Base-by-base conservation (phyloP, 2,329 filamentous ascomycete species). In the Byssothecium circinans region DNA sequence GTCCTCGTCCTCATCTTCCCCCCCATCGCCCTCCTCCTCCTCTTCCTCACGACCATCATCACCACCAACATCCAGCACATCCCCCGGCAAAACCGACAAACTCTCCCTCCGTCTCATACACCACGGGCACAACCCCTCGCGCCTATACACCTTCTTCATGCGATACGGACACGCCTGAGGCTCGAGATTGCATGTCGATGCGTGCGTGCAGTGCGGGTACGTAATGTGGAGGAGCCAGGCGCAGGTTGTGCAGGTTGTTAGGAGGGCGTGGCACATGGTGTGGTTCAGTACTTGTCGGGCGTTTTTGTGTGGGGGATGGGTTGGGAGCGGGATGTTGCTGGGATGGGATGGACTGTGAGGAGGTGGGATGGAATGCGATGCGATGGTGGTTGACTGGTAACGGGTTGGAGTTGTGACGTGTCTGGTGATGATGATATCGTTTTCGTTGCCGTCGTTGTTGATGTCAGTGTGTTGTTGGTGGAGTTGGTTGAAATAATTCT, bases 221-320 rank as follows among this genome's bases (percentile, higher is more conserved):
- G 43, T 55, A 19, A 56, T 53, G 6, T 25, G 27, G 0, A 60
- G 43, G 3, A 55, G 47, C 29, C 53, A 56, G 15, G 43, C 29
- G 50, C 61, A 64, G 12, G 25, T 18, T 11, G 14, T 30, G 49
- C 64, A 67, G 23, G 49, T 48, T 2, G 56, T 47, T n/a, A 64
- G 45, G 41, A 58, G 42, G 30, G 57, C 57, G 56, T 61, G 54
- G 51, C 63, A 67, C 62, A 68, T 66, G 25, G 29, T 36, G 29
- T 46, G 29, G 19, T 35, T 23, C 3, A 22, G 45, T 29, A 14
- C 4, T 32, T 32, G 29, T n/a, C n/a, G n/a, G n/a, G n/a, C n/a
- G n/a, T n/a, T n/a, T n/a, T n/a, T n/a, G n/a, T n/a, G n/a, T n/a
- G 23, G 23, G 5, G 10, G 23, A 25, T 25, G 10, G 23, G 23